Evolutionary conservation across 495 filamentous ascomycete genomes (phyloP).

Genomic region (Platismatia glauca): DNA sequence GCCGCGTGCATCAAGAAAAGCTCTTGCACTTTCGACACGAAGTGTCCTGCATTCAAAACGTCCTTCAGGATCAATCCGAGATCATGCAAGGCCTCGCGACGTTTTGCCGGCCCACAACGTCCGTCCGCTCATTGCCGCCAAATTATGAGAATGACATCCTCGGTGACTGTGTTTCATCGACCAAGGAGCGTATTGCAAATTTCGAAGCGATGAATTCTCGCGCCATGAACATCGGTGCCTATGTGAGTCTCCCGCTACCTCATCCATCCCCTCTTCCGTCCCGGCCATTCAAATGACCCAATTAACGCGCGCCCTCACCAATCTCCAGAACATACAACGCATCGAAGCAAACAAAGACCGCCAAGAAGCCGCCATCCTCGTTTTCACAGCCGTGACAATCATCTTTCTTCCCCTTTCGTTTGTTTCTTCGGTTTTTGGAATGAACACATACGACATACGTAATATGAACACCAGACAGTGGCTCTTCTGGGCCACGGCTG

Average conservation of each 20-base stretch:
- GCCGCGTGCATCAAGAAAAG: not conserved
- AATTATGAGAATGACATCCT: not conserved
- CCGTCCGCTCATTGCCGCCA: too few relatives aligned
- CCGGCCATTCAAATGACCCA: not conserved
- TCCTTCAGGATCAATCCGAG: not conserved
- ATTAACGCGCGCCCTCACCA: not conserved
- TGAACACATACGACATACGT: constrained; percentile 42
- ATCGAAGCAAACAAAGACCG: constrained; percentile 28
- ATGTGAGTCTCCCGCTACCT: too few relatives aligned
- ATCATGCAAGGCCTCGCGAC: not conserved
- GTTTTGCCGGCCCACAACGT: not conserved
- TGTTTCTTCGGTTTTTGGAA: constrained; percentile 33
- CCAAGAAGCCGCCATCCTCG: constrained; percentile 24
- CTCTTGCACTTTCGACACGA: not conserved
- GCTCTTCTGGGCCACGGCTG: constrained; percentile 37
- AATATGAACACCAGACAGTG: constrained; percentile 40
- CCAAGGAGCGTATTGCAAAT: too few relatives aligned
- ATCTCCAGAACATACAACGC: constrained; percentile 25
- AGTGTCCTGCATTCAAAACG: not conserved
- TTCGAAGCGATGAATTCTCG: too few relatives aligned
- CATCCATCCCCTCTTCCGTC: not conserved
- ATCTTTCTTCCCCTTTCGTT: constrained; percentile 36
- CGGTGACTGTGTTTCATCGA: too few relatives aligned
- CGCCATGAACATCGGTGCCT: too few relatives aligned
- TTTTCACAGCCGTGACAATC: constrained; percentile 35